Evolutionary conservation across 2,329 filamentous ascomycete species (phyloP), one percentile per base, ranked within the genome.

Genomic region (Diaporthe caulivora): DNA sequence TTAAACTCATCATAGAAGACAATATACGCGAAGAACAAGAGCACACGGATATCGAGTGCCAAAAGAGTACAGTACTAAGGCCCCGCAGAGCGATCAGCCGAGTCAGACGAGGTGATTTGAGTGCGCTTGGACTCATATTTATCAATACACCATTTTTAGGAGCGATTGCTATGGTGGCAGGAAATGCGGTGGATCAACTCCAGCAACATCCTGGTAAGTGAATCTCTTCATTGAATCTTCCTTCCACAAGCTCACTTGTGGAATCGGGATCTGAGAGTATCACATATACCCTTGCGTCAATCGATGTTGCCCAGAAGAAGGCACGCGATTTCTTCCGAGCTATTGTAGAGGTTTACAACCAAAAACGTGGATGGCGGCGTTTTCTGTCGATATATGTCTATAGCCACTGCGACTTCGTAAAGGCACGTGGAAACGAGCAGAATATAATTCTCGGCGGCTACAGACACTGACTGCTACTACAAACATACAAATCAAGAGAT

Each of bases 391-490:
- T 68, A 17, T 72, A 57, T 7, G 70, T 68, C 9, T 72, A 57
- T 26, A 58, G 40, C 49, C 70, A 72, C 60, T 68, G 40, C 13
- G 70, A 72, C 29, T 72, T 72, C 44, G 70, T 72, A n/a, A 67
- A 68, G 34, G 60, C 58, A 6, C 31, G 58, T 10, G 40, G 5
- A 17, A 3, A 47, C 26, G 17, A 5, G 40, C 10, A 18, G 24
- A 21, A 5, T 11, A 11, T 1, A 11, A 21, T 4, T 21, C 26
- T 9, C 24, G 24, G 15, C 4, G 2, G 10, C 58, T 15, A 8
- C 1, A n/a, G 26, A n/a, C 15, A 15, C 26, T 62, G 5, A 47
- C 26, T 4, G 8, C 15, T 6, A 17, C 11, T 15, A 3, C 17
- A 53, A 37, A 57, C 31, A 9, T 3, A n/a, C 58, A 62, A 40